These are phyloP conservation scores for Colletotrichum cuscutae DNA, from an alignment of 2,329 filamentous ascomycete genomes.

Conservation along the genomic window DNA sequence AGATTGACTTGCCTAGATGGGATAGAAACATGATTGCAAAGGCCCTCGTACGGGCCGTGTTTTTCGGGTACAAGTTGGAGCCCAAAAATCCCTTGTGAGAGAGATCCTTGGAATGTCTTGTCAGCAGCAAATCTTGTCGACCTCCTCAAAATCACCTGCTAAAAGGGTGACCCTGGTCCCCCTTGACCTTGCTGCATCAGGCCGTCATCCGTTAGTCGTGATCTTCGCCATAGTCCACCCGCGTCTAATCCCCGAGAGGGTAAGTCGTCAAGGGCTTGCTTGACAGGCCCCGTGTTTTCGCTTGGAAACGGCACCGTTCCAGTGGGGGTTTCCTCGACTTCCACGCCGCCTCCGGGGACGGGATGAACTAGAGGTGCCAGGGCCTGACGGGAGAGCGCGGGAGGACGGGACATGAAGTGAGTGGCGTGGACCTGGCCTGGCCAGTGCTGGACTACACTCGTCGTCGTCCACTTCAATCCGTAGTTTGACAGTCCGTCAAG, in stretches of 20 bases:
- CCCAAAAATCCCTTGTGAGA: background rate
- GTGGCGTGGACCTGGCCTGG: slow-evolving; percentile 17
- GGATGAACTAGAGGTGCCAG: slow-evolving; percentile 12
- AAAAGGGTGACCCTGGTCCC: background rate
- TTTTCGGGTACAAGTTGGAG: slow-evolving; percentile 18
- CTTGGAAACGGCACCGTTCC: background rate
- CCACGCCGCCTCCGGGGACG: slow-evolving; percentile 7
- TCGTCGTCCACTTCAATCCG: background rate
- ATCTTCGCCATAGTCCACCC: slow-evolving; percentile 14
- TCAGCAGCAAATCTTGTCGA: slow-evolving; percentile 4
- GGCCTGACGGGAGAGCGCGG: slow-evolving; percentile 14
- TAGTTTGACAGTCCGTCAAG: slow-evolving; percentile 4
- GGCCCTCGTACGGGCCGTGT: slow-evolving; percentile 24
- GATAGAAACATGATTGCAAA: slow-evolving; percentile 28
- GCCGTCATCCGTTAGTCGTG: slow-evolving; percentile 8
- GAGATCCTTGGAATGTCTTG: slow-evolving; percentile 1
- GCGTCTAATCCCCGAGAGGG: slow-evolving; percentile 15
- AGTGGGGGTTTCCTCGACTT: slow-evolving; percentile 1
- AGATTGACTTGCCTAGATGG: slow-evolving; percentile 29
- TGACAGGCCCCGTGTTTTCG: background rate
- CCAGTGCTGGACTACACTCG: background rate
- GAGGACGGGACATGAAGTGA: slow-evolving; percentile 5
- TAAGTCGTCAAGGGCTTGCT: slow-evolving; percentile 16
- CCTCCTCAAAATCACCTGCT: slow-evolving; percentile 10
- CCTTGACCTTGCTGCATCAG: slow-evolving; percentile 4